A percentile compares a stretch with the other conserved stretches of the same genome.
These are phyloP conservation scores for Cicer cuneatum DNA, from an alignment of 306 rosid genomes.

Conservation along the genomic window DNA sequence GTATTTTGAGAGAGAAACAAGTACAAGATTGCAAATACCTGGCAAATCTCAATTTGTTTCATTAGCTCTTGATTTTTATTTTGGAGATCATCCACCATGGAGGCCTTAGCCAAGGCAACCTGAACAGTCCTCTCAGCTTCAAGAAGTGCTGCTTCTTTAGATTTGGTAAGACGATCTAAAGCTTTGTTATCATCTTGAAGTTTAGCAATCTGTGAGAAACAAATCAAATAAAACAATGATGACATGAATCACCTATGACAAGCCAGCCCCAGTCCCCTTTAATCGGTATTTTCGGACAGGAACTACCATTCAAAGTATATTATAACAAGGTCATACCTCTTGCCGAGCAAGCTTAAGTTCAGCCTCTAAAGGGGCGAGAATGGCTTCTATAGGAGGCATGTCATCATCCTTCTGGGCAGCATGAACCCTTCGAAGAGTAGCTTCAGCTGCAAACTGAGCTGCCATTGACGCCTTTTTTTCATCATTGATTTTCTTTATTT, in stretches of 20 bases:
- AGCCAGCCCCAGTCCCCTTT: conserved; percentile 28
- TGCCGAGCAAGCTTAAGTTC: conserved; percentile 98
- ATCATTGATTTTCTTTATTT: conserved; percentile 97
- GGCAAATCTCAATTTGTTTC: conserved; percentile 98
- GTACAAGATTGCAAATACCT: conserved; percentile 58
- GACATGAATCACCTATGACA: conserved; percentile 31
- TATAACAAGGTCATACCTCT: conserved; percentile 66
- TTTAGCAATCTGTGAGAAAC: conserved; percentile 78
- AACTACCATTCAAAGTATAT: conserved; percentile 20
- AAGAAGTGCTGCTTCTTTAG: conserved; percentile 97
- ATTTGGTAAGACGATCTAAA: conserved; percentile 95
- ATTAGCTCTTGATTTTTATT: conserved; percentile 97
- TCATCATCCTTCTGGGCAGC: conserved; percentile 99
- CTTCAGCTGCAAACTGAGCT: conserved; percentile 99
- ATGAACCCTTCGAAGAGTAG: conserved; percentile 98
- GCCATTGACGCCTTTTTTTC: conserved; percentile 99
- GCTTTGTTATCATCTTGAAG: conserved; percentile 99
- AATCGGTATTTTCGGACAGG: background rate
- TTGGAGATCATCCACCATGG: conserved; percentile 99
- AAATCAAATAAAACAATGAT: conserved; percentile 45
- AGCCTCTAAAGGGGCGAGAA: conserved; percentile 98
- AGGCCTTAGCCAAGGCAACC: conserved; percentile 96
- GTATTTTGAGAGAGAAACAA: conserved; percentile 9
- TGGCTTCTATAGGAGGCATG: conserved; percentile 99
- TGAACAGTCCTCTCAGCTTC: conserved; percentile 98